Conservation (phyloP, 129 eudicot species). For the Pittosporum tobira region DNA sequence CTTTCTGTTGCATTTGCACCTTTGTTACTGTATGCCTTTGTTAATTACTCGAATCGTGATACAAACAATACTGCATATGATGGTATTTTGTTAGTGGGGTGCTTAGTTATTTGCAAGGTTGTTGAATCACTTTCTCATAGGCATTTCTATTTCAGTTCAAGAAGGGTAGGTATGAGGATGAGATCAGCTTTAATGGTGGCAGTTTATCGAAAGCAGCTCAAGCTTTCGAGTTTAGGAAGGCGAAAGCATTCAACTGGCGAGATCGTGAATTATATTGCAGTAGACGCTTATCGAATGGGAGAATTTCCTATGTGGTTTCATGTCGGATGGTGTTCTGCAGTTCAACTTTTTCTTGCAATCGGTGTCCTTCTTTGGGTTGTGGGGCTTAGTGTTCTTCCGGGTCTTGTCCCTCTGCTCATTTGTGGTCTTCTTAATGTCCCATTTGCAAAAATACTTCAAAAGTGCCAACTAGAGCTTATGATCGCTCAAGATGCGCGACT, state of each 20-base stretch:
- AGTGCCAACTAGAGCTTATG: slow-evolving; percentile 53
- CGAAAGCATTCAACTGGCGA: slow-evolving; percentile 66
- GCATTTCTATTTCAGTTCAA: slow-evolving; percentile 57
- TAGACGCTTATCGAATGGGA: slow-evolving; percentile 82
- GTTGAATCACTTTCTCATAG: slow-evolving; percentile 58
- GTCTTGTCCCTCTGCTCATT: slow-evolving; percentile 49
- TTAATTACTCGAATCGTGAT: slow-evolving; percentile 34
- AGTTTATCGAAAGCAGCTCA: slow-evolving; percentile 56
- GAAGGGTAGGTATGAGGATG: slow-evolving; percentile 65
- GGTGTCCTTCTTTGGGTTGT: slow-evolving; percentile 36
- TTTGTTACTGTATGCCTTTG: slow-evolving; percentile 47
- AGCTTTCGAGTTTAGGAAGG: slow-evolving; percentile 55
- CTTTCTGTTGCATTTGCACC: slow-evolving; percentile 31
- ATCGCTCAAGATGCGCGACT: slow-evolving; percentile 52
- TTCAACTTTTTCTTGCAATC: slow-evolving; percentile 47
- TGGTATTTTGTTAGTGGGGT: slow-evolving; percentile 47
- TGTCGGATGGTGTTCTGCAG: slow-evolving; percentile 31
- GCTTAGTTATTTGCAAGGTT: slow-evolving; percentile 41
- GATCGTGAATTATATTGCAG: slow-evolving; percentile 64
- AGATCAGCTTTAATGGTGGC: slow-evolving; percentile 75
- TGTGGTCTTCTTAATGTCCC: slow-evolving; percentile 65
- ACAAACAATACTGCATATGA: slow-evolving; percentile 12
- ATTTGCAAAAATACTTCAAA: slow-evolving; percentile 48
- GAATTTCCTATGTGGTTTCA: slow-evolving; percentile 68
- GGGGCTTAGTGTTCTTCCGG: slow-evolving; percentile 57